Base-by-base conservation (phyloP, 345 rosid species). In the Heritiera fomes region DNA sequence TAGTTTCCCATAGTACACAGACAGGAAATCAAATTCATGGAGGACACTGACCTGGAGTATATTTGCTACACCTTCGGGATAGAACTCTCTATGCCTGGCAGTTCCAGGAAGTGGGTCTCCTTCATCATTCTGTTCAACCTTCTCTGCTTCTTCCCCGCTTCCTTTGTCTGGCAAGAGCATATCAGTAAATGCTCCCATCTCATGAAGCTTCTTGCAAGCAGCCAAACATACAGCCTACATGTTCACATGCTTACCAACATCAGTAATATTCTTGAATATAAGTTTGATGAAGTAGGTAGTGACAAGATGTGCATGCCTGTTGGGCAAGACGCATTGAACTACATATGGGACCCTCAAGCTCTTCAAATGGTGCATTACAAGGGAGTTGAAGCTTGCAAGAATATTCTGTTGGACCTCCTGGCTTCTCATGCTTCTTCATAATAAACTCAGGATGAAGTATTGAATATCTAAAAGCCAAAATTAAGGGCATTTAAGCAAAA, bases 141-240 rank as follows among this genome's bases (percentile, higher is more conserved):
- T 91, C 73, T 96, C 97, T 65, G 77, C 87, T 58, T 91, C 95
- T 85, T 92, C 97, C 78, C 90, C 95, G 82, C 98, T 96, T 83
- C 99, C 99, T 83, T 90, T 96, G 87, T 96, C 99, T 8, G 99
- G 99, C 84, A 96, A 91, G 73, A 96, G 91, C 97, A 91, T 94
- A 87, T 96, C 98, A 47, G 98, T 96, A 87, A 96, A 96, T 61
- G 97, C 98, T 78, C 97, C 98, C 99, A 96, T 91, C 87, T 96
- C 99, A 81, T 96, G 99, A 83, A 94, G 92, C 87, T 92, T 96
- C 90, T 94, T 96, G 91, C 99, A 94, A 82, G 97, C 99, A 82
- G 94, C 97, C 86, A 96, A 84, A 87, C 99, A 96, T 83, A 94
- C 99, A 85, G 98, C 97, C 98, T 95, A 73, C 85, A 83, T 30